Evolutionary conservation across 345 rosid genomes (phyloP).

Genomic region (Pistacia vera): DNA sequence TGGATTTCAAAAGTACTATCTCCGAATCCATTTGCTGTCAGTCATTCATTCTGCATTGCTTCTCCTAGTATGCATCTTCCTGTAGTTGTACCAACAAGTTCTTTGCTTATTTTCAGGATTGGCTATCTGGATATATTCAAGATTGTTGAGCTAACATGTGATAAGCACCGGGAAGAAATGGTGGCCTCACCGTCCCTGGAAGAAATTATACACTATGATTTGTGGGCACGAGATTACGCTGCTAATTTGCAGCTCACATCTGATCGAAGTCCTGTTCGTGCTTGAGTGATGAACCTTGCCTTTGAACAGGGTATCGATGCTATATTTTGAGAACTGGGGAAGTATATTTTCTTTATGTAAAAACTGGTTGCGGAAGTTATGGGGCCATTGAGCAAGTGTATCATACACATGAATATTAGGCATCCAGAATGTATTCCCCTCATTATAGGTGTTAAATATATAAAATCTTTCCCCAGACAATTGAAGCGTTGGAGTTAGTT

Average conservation of each 20-base stretch:
- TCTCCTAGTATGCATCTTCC: not conserved
- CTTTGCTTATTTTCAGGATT: constrained; percentile 55
- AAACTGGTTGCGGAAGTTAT: constrained; percentile 9
- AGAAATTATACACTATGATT: constrained; percentile 85
- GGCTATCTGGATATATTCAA: constrained; percentile 88
- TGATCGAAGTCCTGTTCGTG: constrained; percentile 51
- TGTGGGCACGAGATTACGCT: constrained; percentile 89
- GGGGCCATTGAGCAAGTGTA: constrained; percentile 10
- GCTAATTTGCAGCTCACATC: constrained; percentile 48
- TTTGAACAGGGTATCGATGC: not conserved
- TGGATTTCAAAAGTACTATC: not conserved
- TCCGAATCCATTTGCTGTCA: not conserved
- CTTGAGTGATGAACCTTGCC: constrained; percentile 26
- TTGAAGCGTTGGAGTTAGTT: not conserved
- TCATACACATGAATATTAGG: not conserved
- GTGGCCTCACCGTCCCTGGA: constrained; percentile 74
- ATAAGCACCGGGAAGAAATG: constrained; percentile 68
- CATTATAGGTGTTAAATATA: not conserved
- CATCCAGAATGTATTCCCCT: not conserved
- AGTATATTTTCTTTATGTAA: not conserved
- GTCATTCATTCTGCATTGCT: not conserved
- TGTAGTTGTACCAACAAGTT: not conserved
- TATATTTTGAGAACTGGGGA: not conserved
- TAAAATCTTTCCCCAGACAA: not conserved
- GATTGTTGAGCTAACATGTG: constrained; percentile 86